These are phyloP conservation scores for Cercospora janseana DNA, from an alignment of 2,329 filamentous ascomycete species.

Conservation along the genomic window DNA sequence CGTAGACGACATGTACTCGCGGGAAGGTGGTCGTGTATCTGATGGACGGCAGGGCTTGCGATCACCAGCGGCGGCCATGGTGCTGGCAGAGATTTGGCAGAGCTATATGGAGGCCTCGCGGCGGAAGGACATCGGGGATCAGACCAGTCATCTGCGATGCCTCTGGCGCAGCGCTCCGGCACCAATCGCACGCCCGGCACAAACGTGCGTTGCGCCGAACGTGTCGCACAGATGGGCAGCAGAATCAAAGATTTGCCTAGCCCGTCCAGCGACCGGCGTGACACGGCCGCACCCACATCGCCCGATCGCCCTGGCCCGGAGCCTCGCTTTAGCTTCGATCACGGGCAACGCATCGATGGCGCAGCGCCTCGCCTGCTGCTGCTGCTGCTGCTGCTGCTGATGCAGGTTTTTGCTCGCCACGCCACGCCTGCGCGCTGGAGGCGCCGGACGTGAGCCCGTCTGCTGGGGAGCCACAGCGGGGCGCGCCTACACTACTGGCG, in stretches of 20 bases:
- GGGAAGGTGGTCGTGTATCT: too few relatives aligned
- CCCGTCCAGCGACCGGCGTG: constrained; percentile 1
- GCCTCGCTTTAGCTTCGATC: constrained; percentile 3
- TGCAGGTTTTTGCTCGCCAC: not conserved
- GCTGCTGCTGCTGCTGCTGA: not conserved
- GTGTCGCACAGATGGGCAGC: constrained; percentile 13
- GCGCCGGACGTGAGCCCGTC: not conserved
- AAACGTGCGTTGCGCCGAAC: constrained; percentile 1
- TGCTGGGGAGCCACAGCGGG: too few relatives aligned
- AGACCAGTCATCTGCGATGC: constrained; percentile 16
- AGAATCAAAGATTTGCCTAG: constrained; percentile 14
- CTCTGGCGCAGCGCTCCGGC: not conserved
- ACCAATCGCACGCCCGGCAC: constrained; percentile 4
- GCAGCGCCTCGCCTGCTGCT: not conserved
- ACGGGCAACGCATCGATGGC: not conserved
- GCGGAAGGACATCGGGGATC: constrained; percentile 16
- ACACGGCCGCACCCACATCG: constrained; percentile 8
- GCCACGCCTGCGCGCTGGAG: not conserved
- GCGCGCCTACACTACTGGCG: too few relatives aligned
- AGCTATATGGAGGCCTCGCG: constrained; percentile 15
- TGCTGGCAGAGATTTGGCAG: constrained; percentile 1
- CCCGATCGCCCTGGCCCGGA: constrained; percentile 7
- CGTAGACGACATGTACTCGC: constrained; percentile 6
- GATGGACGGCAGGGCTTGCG: constrained; percentile 14
- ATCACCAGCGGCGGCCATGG: constrained; percentile 6